Evolutionary conservation across 441 rosid genomes (phyloP).

Genomic region (Euphorbia celastroides): DNA sequence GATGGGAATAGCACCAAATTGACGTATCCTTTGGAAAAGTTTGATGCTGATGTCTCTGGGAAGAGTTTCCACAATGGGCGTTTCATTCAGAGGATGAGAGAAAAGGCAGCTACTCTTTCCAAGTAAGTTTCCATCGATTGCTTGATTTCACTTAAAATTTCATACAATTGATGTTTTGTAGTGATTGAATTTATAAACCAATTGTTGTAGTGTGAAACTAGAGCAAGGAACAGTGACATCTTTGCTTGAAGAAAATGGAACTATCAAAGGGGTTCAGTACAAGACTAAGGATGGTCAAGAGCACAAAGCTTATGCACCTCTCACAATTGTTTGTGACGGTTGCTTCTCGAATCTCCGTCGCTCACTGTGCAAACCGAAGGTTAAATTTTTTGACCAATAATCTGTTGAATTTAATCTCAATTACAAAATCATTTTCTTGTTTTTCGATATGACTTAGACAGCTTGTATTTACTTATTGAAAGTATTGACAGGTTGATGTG

Average conservation of each 20-base stretch:
- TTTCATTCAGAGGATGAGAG: slow-evolving; percentile 71
- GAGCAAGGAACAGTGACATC: slow-evolving; percentile 82
- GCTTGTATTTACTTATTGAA: background rate
- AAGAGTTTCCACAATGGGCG: slow-evolving; percentile 79
- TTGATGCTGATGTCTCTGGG: slow-evolving; percentile 60
- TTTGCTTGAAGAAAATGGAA: slow-evolving; percentile 64
- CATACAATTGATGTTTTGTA: background rate
- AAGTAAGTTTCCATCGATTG: too few species aligned
- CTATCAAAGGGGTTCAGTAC: slow-evolving; percentile 63
- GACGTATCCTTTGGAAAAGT: slow-evolving; percentile 59
- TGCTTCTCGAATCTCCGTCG: slow-evolving; percentile 81
- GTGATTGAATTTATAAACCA: background rate
- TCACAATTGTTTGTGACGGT: slow-evolving; percentile 83
- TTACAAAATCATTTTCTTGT: background rate
- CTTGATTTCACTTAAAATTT: background rate
- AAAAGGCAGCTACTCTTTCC: slow-evolving; percentile 57
- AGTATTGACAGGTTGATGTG: slow-evolving; percentile 53
- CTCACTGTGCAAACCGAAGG: slow-evolving; percentile 80
- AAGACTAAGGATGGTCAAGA: slow-evolving; percentile 65
- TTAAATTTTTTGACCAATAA: slow-evolving; percentile 17
- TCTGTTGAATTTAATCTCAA: too few species aligned
- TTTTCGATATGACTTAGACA: too few species aligned
- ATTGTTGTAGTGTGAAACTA: slow-evolving; percentile 41
- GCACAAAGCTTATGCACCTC: slow-evolving; percentile 53
- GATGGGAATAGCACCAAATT: slow-evolving; percentile 49